A percentile compares a stretch with the other conserved stretches of the same genome.
Evolutionary conservation across 345 rosid genomes (phyloP).

Genomic region (Rhizophora apiculata): DNA sequence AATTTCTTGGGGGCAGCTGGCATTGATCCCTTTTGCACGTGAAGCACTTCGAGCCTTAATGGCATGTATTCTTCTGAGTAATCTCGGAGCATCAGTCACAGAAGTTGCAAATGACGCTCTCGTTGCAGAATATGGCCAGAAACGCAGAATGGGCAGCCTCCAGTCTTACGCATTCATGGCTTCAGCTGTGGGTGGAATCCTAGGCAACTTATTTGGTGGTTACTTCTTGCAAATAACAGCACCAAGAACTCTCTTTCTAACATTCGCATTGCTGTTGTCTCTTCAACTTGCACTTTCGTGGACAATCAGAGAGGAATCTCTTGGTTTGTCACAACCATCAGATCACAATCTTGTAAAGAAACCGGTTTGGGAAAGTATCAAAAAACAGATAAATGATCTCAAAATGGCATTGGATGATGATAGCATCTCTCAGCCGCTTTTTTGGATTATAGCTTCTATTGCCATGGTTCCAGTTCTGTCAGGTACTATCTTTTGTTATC

Average conservation of each 20-base stretch:
- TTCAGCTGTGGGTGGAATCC: constrained; percentile 72
- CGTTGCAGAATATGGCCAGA: constrained; percentile 77
- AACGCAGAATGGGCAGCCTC: constrained; percentile 47
- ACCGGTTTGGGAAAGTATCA: constrained; percentile 42
- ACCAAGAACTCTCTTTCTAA: constrained; percentile 52
- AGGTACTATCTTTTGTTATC: constrained; percentile 81
- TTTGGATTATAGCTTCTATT: constrained; percentile 71
- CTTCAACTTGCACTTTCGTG: constrained; percentile 55
- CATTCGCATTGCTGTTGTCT: constrained; percentile 47
- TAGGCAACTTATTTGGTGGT: constrained; percentile 83
- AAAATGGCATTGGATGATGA: constrained; percentile 48
- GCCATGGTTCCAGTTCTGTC: constrained; percentile 66
- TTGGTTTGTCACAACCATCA: constrained; percentile 44
- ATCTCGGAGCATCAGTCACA: constrained; percentile 77
- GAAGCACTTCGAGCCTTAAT: constrained; percentile 63
- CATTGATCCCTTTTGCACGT: constrained; percentile 51
- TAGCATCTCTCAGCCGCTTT: constrained; percentile 51
- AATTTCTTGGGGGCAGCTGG: constrained; percentile 79
- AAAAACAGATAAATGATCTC: constrained; percentile 52
- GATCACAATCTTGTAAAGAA: constrained; percentile 16
- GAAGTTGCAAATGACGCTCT: constrained; percentile 92
- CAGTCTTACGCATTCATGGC: constrained; percentile 91
- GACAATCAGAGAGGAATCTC: constrained; percentile 48
- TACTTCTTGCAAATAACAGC: constrained; percentile 44
- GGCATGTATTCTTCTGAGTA: constrained; percentile 62